phyloP scores from a whole-genome alignment of 495 filamentous ascomycete species.

The Aspergillus steynii region DNA sequence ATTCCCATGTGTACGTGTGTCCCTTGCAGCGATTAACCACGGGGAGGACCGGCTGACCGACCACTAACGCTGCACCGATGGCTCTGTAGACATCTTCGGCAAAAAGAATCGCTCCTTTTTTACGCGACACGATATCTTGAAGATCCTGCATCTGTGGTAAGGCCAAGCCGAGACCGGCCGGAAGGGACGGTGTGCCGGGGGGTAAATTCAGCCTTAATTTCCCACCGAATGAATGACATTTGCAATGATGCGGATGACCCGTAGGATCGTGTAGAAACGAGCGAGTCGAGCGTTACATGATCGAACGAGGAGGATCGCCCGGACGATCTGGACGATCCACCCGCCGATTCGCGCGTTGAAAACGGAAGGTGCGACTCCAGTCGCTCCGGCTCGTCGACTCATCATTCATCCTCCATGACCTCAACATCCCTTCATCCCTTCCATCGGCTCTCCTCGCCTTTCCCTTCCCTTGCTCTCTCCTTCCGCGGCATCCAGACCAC shows the following conservation, averaged over 20 bases:
- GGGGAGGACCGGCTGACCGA: not conserved
- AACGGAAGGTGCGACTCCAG: constrained; percentile 8
- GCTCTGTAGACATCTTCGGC: constrained; percentile 68
- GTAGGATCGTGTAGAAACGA: no score
- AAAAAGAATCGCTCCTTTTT: constrained; percentile 76
- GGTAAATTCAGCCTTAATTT: not conserved
- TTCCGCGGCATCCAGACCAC: constrained; percentile 1
- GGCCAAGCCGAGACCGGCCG: not conserved
- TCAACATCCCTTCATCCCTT: not conserved
- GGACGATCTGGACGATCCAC: not conserved
- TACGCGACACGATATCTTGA: constrained; percentile 68
- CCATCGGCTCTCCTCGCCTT: not conserved
- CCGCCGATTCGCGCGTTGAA: not conserved
- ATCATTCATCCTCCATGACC: not conserved
- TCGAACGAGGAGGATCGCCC: no score
- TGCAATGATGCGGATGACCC: no score
- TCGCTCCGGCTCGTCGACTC: not conserved
- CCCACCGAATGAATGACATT: not conserved
- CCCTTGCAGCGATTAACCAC: not conserved
- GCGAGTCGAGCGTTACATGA: not conserved
- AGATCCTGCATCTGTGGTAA: constrained; percentile 49
- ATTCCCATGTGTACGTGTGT: constrained; percentile 75
- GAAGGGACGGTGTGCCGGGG: no score
- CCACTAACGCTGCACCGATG: not conserved
- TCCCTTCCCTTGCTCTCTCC: not conserved